Evolutionary conservation across 176 grass and related monocot genomes (phyloP).

Genomic region (Triticum timopheevii): DNA sequence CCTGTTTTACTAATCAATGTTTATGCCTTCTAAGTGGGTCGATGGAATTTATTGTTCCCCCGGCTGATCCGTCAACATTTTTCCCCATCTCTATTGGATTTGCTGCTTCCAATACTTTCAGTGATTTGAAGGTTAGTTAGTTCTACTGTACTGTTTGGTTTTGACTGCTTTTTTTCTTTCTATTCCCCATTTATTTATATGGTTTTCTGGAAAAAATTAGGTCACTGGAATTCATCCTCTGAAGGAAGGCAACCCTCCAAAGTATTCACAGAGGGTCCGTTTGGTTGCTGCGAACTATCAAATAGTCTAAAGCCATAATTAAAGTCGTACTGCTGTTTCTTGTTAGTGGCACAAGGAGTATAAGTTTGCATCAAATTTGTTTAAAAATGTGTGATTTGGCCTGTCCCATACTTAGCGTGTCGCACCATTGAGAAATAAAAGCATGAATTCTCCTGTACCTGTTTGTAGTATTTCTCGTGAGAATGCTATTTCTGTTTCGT

Average conservation of each 20-base stretch:
- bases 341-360: conserved; percentile 3
- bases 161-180: not conserved
- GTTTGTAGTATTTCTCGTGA: not conserved
- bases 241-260: conserved; percentile 55
- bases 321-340: not conserved
- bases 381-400: not conserved
- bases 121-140: conserved; percentile 68
- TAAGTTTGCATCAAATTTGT: not conserved
- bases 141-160: not conserved
- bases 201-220: conserved; percentile 25
- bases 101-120: conserved; percentile 73
- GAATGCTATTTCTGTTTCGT: not conserved
- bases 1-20: not conserved
- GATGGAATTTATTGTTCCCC: conserved; percentile 81
- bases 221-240: conserved; percentile 50
- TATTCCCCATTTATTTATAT: not conserved
- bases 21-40: conserved; percentile 53
- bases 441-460: not conserved
- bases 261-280: conserved; percentile 60
- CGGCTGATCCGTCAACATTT: conserved; percentile 69
- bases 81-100: conserved; percentile 79
- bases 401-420: not conserved
- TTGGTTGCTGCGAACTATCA: conserved; percentile 65
- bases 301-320: conserved; percentile 42
- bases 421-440: conserved; percentile 17